Evolutionary conservation across 75 land plant genomes (phyloP), one percentile per base, ranked within the genome.

Genomic region (Pinus tabuliformis): DNA sequence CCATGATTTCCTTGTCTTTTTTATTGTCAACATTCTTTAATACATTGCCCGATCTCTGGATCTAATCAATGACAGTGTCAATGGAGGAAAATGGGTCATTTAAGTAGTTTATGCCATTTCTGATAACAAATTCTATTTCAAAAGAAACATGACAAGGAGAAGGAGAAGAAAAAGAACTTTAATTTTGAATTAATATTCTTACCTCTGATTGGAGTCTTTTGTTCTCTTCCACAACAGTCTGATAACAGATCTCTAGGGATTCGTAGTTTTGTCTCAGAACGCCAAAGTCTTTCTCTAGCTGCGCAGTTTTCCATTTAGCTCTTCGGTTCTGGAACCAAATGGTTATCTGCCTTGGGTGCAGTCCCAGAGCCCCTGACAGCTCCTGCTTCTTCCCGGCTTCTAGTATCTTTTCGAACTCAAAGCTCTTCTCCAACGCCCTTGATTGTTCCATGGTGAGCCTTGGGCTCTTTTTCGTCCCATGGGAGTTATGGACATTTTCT

Each of bases 361-460:
- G 75, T 15, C 80, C 83, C 18, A 82, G 75, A 66, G 72, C 63
- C 68, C 57, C 30, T 33, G 75, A 70, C 39, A 82, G 74, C 66
- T 72, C 11, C 76, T 72, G 73, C 57, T 85, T 85, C 77, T 84
- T 54, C 78, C 79, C 87, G 30, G 87, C 84, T 52, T 85, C 84
- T 6, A 85, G 81, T 60, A 76, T 81, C 66, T 81, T 81, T 76
- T 79, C 87, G 36, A 70, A 54, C 78, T 81, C 84, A 66, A 85
- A 85, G 78, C 75, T 81, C 80, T 73, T 79, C 80, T 85, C 87
- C 70, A 85, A 68, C 0, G 83, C 83, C 78, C 77, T 66, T 64
- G 81, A 81, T 62, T 85, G 87, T 42, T 81, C 81, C 36, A 75
- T 76, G 20, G 64, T 75, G 26, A 85, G 77, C 77, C 81, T 58